A percentile compares a stretch with the other conserved stretches of the same genome.
Evolutionary conservation across 768 basidiomycete genomes (phyloP).

Genomic region (Lyophyllum shimeji): DNA sequence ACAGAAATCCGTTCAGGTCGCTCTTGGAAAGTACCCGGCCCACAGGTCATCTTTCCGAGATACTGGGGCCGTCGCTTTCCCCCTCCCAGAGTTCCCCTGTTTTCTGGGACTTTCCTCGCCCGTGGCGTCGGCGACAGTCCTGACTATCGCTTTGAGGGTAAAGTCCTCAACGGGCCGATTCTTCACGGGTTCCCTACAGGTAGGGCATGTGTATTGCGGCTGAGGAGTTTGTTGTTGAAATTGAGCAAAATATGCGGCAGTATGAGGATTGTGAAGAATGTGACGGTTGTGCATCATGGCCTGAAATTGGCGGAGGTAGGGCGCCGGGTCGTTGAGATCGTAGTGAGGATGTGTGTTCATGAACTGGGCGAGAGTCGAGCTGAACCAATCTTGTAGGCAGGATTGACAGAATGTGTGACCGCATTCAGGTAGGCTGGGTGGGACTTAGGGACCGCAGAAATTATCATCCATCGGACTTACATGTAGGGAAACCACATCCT

Average conservation of each 20-base stretch:
- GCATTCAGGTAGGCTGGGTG: conserved; percentile 56
- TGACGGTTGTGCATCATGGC: conserved; percentile 23
- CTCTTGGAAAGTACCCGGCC: conserved; percentile 45
- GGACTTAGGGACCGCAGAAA: neutral
- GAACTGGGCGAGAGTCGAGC: conserved; percentile 48
- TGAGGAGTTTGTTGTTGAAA: conserved; percentile 28
- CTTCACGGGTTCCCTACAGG: conserved; percentile 53
- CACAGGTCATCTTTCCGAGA: conserved; percentile 31
- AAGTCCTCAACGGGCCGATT: conserved; percentile 60
- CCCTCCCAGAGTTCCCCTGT: conserved; percentile 14
- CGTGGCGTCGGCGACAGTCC: conserved; percentile 44
- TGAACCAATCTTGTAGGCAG: conserved; percentile 60
- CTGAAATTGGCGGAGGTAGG: conserved; percentile 15
- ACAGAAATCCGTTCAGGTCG: neutral
- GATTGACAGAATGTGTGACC: conserved; percentile 69
- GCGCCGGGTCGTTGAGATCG: conserved; percentile 28
- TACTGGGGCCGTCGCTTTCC: conserved; percentile 18
- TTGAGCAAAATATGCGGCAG: conserved; percentile 25
- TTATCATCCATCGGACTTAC: conserved; percentile 38
- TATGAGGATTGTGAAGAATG: conserved; percentile 24
- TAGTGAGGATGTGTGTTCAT: conserved; percentile 46
- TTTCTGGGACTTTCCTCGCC: conserved; percentile 48
- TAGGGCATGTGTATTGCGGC: conserved; percentile 67
- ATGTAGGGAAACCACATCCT: conserved; percentile 68
- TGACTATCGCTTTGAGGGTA: conserved; percentile 56